phyloP scores from a whole-genome alignment of 2,329 filamentous ascomycete genomes.

The Stromatinia cepivora region DNA sequence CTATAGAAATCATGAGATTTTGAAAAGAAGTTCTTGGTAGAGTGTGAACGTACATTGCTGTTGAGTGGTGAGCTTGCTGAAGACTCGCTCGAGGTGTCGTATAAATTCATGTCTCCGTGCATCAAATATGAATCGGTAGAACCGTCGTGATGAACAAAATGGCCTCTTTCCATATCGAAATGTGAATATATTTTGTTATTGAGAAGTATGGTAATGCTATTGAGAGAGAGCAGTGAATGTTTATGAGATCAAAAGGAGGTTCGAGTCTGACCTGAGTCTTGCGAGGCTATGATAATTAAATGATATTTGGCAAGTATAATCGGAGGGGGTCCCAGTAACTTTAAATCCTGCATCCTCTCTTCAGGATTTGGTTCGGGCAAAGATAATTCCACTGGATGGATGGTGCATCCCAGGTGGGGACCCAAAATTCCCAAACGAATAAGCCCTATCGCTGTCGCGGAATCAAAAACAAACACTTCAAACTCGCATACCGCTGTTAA shows the following conservation, averaged over 20 bases:
- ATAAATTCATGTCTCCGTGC: slow-evolving; percentile 35
- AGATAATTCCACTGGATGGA: slow-evolving; percentile 17
- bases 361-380: slow-evolving; percentile 12
- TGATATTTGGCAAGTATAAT: slow-evolving; percentile 1
- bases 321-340: slow-evolving; percentile 10
- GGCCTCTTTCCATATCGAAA: slow-evolving; percentile 34
- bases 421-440: slow-evolving; percentile 21
- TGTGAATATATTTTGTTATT: background rate
- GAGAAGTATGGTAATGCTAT: background rate
- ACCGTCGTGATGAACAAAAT: slow-evolving; percentile 29
- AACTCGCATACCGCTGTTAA: slow-evolving; percentile 30
- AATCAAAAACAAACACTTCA: slow-evolving; percentile 22
- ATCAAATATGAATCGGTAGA: slow-evolving; percentile 32
- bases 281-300: slow-evolving; percentile 2
- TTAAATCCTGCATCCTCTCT: slow-evolving; percentile 20
- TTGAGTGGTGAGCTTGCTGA: slow-evolving; percentile 40
- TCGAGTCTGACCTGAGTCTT: background rate
- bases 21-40: background rate
- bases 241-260: background rate
- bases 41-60: slow-evolving; percentile 33
- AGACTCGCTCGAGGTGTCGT: slow-evolving; percentile 40
- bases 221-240: background rate
- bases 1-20: slow-evolving; percentile 25
- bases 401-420: slow-evolving; percentile 7
- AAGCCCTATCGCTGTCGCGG: slow-evolving; percentile 22